Evolutionary conservation across 2,329 filamentous ascomycete genomes (phyloP).

Genomic region (Fusarium sacchari): DNA sequence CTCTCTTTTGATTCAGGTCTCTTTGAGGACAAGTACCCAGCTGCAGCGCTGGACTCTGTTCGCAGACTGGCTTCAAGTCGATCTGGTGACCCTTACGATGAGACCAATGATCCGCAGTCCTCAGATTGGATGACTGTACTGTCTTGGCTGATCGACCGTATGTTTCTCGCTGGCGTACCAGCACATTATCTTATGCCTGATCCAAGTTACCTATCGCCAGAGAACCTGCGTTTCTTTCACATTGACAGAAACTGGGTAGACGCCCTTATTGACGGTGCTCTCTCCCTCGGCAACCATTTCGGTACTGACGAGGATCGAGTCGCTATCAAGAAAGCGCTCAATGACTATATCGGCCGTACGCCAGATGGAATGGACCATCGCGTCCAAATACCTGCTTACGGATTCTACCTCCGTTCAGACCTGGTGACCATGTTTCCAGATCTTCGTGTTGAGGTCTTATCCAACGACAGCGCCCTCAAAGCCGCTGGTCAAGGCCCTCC

Average conservation of each 20-base stretch:
- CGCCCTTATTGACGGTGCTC: constrained; percentile 55
- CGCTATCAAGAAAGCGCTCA: constrained; percentile 44
- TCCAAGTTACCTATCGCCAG: constrained; percentile 47
- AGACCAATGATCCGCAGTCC: constrained; percentile 45
- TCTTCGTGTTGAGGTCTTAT: constrained; percentile 20
- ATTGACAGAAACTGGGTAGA: constrained; percentile 57
- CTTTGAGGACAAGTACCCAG: background rate
- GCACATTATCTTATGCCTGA: constrained; percentile 55
- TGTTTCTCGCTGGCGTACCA: constrained; percentile 52
- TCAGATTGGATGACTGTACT: constrained; percentile 53
- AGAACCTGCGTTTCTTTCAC: constrained; percentile 56
- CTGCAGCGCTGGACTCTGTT: background rate
- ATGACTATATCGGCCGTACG: constrained; percentile 43
- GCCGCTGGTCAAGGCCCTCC: background rate
- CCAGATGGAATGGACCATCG: background rate
- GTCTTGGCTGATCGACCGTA: constrained; percentile 50
- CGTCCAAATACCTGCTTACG: constrained; percentile 49
- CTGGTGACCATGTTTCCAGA: constrained; percentile 52
- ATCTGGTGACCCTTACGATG: constrained; percentile 13
- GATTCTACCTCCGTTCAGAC: constrained; percentile 52
- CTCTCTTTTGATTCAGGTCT: background rate
- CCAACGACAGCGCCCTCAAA: background rate
- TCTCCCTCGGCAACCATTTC: constrained; percentile 54
- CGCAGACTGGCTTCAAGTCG: background rate
- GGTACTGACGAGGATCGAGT: constrained; percentile 43